phyloP scores from a whole-genome alignment of 768 basidiomycete species.

The Plicaturopsis crispa region DNA sequence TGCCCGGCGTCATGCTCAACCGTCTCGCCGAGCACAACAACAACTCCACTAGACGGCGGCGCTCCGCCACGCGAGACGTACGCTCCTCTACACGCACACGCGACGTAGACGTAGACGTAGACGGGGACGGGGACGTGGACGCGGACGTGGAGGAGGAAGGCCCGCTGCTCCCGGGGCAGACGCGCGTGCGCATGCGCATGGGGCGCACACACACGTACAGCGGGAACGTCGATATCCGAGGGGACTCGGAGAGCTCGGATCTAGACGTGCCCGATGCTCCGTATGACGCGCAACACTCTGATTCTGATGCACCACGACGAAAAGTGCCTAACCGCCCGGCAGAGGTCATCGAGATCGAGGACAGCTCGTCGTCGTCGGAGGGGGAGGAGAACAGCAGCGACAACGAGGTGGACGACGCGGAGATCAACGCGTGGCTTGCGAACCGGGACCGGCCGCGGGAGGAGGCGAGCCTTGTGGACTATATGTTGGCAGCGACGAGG shows the following conservation, averaged over 20 bases:
- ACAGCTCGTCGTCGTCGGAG: constrained; percentile 7
- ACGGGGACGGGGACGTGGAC: constrained; percentile 9
- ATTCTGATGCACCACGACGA: constrained; percentile 5
- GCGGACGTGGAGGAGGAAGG: constrained; percentile 26
- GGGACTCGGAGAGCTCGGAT: constrained; percentile 59
- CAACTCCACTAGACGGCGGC: constrained; percentile 7
- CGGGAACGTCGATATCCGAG: constrained; percentile 35
- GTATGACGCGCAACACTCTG: constrained; percentile 2
- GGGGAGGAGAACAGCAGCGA: constrained; percentile 16
- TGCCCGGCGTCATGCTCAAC: constrained; percentile 47
- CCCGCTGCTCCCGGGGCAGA: constrained; percentile 44
- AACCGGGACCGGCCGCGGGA: constrained; percentile 18
- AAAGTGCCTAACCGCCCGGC: constrained; percentile 8
- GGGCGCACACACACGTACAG: no score
- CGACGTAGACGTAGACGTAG: constrained; percentile 1
- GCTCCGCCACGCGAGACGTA: constrained; percentile 7
- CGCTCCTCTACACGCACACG: constrained; percentile 2
- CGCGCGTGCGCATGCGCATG: constrained; percentile 26
- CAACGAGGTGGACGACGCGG: constrained; percentile 19
- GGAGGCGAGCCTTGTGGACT: constrained; percentile 54
- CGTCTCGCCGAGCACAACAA: constrained; percentile 18
- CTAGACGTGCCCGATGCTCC: constrained; percentile 11
- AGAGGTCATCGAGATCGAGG: constrained; percentile 1
- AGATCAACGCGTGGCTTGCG: constrained; percentile 26
- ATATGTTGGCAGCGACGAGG: constrained; percentile 51